Base-by-base conservation (phyloP, 2,329 filamentous ascomycete species). In the Fusarium sarcochroum region DNA sequence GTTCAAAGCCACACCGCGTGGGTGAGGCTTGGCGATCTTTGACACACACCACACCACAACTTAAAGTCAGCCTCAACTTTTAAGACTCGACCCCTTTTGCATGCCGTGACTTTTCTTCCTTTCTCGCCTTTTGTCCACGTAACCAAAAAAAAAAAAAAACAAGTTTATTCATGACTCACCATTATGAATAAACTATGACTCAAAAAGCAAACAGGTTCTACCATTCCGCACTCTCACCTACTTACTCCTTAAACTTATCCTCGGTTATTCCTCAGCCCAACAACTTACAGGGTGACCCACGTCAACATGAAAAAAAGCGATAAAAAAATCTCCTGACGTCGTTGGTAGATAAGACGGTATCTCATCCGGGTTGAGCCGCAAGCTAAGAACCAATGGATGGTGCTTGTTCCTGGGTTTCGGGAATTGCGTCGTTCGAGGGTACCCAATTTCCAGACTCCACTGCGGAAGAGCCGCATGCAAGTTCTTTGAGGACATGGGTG, bases 401-500 rank as follows among this genome's bases (percentile, higher is more conserved):
- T 41, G 45, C 21, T 15, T 44, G 20, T 48, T 60, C 61, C 61
- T 42, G 51, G 51, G 30, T 52, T 61, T 58, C 67, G 69, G 70
- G 69, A 72, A 72, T 72, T 69, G 54, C 51, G 54, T 55, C 65
- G 63, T 37, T 47, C 18, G 44, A 46, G 38, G 49, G 55, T 48
- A 21, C 52, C 37, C 60, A 58, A 71, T 71, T 68, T 47, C 55
- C 51, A 72, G 68, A 44, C 27, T 73, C 70, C 70, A 73, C 70
- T 58, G 35, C 53, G 55, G 59, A 55, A 71, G 70, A 73, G 71
- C 71, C 71, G 71, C 71, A 73, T 72, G 51, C 42, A 54, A 25
- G 53, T 23, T 35, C 30, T 34, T 21, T 40, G 25, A 21, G 18
- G 35, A 27, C 44, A 59, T 38, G 40, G 45, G 37, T 37, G 51